Percentiles rank a stretch among this genome's conserved stretches.
These are phyloP conservation scores for Cenchrus americanus DNA, from an alignment of 176 grass and related monocot species.

Conservation along the genomic window DNA sequence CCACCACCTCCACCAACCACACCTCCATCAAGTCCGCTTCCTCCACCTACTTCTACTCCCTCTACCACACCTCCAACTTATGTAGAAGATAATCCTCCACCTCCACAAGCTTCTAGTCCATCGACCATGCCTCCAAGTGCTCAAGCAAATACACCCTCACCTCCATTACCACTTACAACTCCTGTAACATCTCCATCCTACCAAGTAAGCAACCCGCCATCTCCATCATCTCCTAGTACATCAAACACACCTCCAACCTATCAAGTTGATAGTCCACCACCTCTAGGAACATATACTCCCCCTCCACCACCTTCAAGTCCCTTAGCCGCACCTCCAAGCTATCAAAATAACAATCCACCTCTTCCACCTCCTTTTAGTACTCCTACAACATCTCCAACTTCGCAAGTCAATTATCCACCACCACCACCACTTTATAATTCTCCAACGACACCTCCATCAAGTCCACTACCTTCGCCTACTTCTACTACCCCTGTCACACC, in stretches of 20 bases:
- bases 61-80: neutral
- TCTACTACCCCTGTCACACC: neutral
- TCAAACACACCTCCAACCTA: neutral
- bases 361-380: neutral
- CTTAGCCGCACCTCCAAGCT: neutral
- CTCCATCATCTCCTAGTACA: neutral
- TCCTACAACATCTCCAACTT: neutral
- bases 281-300: neutral
- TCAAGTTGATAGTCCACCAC: neutral
- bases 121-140: too few species aligned
- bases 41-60: neutral
- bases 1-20: too few species aligned
- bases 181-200: neutral
- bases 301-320: neutral
- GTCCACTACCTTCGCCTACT: neutral
- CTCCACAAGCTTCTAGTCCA: neutral
- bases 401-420: neutral
- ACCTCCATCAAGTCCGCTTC: neutral
- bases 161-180: neutral
- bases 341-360: neutral
- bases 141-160: too few species aligned
- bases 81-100: neutral
- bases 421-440: neutral
- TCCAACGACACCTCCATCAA: neutral
- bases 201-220: neutral